phyloP scores from a whole-genome alignment of 2,329 filamentous ascomycete species.

The Scedosporium dehoogii region DNA sequence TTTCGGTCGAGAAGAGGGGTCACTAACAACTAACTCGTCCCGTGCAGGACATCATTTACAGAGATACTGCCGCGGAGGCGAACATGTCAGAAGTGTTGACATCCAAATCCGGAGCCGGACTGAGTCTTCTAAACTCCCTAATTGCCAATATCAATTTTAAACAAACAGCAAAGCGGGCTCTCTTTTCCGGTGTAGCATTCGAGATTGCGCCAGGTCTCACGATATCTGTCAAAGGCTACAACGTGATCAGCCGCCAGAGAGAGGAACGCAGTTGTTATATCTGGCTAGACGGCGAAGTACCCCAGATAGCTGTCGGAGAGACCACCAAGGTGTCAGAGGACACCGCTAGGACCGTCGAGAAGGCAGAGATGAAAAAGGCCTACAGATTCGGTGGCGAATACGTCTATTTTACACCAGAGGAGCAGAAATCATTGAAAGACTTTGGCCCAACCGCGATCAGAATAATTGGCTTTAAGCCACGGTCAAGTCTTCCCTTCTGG shows the following conservation, averaged over 20 bases:
- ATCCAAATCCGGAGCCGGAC: slow-evolving; percentile 61
- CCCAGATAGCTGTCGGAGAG: slow-evolving; percentile 67
- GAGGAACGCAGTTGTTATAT: slow-evolving; percentile 78
- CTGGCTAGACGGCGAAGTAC: slow-evolving; percentile 75
- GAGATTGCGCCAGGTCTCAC: slow-evolving; percentile 76
- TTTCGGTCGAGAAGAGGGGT: not conserved
- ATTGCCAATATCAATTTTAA: slow-evolving; percentile 86
- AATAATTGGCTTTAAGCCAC: slow-evolving; percentile 88
- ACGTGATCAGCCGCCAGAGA: slow-evolving; percentile 74
- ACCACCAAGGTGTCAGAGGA: slow-evolving; percentile 71
- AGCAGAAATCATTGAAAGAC: slow-evolving; percentile 65
- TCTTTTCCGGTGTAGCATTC: slow-evolving; percentile 80
- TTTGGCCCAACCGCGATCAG: slow-evolving; percentile 78
- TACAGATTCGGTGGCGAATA: slow-evolving; percentile 95
- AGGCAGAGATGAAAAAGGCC: slow-evolving; percentile 75
- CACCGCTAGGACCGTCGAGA: slow-evolving; percentile 66
- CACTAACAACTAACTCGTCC: slow-evolving; percentile 3
- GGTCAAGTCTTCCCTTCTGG: slow-evolving; percentile 67
- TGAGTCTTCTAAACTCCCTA: slow-evolving; percentile 69
- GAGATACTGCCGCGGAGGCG: slow-evolving; percentile 61
- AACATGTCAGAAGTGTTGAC: slow-evolving; percentile 42
- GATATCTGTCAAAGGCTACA: slow-evolving; percentile 90
- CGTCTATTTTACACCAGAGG: slow-evolving; percentile 75
- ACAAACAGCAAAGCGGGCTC: slow-evolving; percentile 70
- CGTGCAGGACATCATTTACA: slow-evolving; percentile 78